These are phyloP conservation scores for Penicillium verhagenii DNA, from an alignment of 495 filamentous ascomycete genomes.

Conservation along the genomic window DNA sequence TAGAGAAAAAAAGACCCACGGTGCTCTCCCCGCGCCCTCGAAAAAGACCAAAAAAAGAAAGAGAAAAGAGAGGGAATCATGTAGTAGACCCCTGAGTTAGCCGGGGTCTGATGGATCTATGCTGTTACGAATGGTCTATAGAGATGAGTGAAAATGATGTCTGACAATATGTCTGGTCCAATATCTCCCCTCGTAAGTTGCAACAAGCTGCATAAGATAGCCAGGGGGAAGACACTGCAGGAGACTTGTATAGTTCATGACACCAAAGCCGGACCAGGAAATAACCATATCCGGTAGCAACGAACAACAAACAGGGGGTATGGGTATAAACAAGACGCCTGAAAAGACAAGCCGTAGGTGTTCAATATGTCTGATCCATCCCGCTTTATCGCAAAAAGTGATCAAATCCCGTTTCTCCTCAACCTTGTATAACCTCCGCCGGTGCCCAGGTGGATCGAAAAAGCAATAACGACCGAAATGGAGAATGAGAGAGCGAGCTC, in stretches of 20 bases:
- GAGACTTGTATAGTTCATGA: neutral
- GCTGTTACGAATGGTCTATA: constrained; percentile 52
- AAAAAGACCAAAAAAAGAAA: constrained; percentile 19
- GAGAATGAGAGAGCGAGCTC: too few species aligned
- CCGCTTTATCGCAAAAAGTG: neutral
- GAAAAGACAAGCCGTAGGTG: neutral
- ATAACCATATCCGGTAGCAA: too few species aligned
- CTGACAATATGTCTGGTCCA: constrained; percentile 21
- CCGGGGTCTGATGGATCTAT: constrained; percentile 35
- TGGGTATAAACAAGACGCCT: neutral
- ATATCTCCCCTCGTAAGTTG: constrained; percentile 1
- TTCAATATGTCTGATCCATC: neutral
- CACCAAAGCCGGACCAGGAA: too few species aligned
- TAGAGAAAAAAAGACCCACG: constrained; percentile 3
- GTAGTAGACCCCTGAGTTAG: constrained; percentile 21
- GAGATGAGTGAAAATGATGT: constrained; percentile 40
- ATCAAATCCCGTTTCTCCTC: neutral
- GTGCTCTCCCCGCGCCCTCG: constrained; percentile 6
- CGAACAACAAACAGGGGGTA: too few species aligned
- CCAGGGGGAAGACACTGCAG: neutral
- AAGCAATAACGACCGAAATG: too few species aligned
- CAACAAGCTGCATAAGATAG: neutral
- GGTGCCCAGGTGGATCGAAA: neutral
- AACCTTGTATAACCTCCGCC: neutral
- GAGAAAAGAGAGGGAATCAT: constrained; percentile 17